These are phyloP conservation scores for Fraxinus albicans DNA, from an alignment of 305 asterid species.

Conservation along the genomic window DNA sequence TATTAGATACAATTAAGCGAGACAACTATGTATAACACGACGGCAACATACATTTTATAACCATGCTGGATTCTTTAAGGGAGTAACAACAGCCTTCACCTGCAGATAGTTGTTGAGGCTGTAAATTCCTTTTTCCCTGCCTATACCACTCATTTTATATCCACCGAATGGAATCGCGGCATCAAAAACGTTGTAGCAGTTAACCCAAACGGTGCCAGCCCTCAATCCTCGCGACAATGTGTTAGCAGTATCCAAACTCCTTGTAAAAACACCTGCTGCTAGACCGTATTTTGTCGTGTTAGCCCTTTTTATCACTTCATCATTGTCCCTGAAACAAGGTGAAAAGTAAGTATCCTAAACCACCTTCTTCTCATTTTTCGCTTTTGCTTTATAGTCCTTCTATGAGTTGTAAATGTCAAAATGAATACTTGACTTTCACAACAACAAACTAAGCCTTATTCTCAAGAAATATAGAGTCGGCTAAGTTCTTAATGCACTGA, in stretches of 20 bases:
- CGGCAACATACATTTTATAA: conserved; percentile 20
- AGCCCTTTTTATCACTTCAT: conserved; percentile 71
- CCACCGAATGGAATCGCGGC: conserved; percentile 97
- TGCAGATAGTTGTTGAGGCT: conserved; percentile 86
- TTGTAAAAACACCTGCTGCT: conserved; percentile 90
- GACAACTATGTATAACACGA: neutral
- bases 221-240: conserved; percentile 70
- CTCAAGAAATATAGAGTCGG: neutral
- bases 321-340: conserved; percentile 47
- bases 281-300: conserved; percentile 65
- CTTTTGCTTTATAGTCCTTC: neutral
- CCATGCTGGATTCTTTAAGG: conserved; percentile 88
- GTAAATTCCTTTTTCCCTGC: conserved; percentile 89
- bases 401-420: neutral
- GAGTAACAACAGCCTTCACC: conserved; percentile 83
- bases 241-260: conserved; percentile 75
- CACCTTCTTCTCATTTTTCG: neutral
- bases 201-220: conserved; percentile 82
- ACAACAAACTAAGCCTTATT: neutral
- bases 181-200: conserved; percentile 73
- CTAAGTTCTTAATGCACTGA: neutral
- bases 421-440: neutral
- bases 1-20: neutral
- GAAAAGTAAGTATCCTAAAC: neutral
- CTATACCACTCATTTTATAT: conserved; percentile 91